A percentile compares a stretch with the other conserved stretches of the same genome.
These are phyloP conservation scores for Amphicarpaea edgeworthii DNA, from an alignment of 306 rosid species.

Conservation along the genomic window DNA sequence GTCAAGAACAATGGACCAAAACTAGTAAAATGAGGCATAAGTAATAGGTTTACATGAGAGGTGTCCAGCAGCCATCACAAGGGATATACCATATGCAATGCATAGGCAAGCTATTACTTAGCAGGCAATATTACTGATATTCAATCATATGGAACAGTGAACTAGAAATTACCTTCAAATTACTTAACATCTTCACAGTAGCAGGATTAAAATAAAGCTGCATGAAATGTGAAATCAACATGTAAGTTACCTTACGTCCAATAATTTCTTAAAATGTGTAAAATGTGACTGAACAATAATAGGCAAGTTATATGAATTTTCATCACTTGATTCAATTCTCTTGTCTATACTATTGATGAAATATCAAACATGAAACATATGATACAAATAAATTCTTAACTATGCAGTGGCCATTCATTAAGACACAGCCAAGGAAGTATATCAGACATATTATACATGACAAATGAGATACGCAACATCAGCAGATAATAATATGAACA, in stretches of 20 bases:
- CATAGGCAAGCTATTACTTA: constrained; percentile 42
- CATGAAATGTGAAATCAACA: constrained; percentile 50
- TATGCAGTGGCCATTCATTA: constrained; percentile 5
- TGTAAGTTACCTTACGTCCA: constrained; percentile 42
- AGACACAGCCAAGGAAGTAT: too few relatives aligned
- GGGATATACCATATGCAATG: constrained; percentile 36
- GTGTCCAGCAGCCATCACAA: constrained; percentile 36
- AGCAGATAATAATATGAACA: constrained; percentile 34
- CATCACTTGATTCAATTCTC: constrained; percentile 22
- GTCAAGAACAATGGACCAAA: constrained; percentile 17
- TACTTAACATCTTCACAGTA: constrained; percentile 99
- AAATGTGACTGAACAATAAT: neutral
- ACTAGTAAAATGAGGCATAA: constrained; percentile 3
- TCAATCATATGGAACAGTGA: constrained; percentile 25
- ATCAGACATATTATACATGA: too few relatives aligned
- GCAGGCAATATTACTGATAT: constrained; percentile 27
- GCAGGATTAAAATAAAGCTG: constrained; percentile 99
- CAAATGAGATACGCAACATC: too few relatives aligned
- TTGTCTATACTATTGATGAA: neutral
- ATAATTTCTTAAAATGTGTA: constrained; percentile 22
- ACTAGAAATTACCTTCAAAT: constrained; percentile 80
- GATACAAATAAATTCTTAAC: neutral
- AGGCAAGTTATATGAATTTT: neutral
- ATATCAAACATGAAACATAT: neutral
- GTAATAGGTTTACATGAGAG: constrained; percentile 1